Conservation (phyloP, 768 basidiomycete genomes). For the Hygrophoropsis aurantiaca region DNA sequence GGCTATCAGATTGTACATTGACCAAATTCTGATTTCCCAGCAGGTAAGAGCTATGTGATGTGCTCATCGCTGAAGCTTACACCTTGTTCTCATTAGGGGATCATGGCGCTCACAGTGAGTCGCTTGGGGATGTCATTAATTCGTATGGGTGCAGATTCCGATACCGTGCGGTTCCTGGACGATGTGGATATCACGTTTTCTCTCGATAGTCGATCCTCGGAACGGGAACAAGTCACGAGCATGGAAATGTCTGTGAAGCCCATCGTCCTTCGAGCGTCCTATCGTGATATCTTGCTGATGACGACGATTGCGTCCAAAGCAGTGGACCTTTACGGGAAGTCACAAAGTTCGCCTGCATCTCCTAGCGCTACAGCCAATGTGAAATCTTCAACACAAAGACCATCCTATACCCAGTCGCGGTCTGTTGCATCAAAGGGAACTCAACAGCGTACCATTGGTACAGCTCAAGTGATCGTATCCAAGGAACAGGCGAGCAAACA, state of each 20-base stretch:
- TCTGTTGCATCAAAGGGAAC: slow-evolving; percentile 12
- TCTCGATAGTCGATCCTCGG: slow-evolving; percentile 75
- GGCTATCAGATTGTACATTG: slow-evolving; percentile 82
- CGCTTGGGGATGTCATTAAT: slow-evolving; percentile 92
- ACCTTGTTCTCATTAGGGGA: slow-evolving; percentile 47
- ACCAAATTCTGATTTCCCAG: slow-evolving; percentile 84
- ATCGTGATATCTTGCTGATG: slow-evolving; percentile 90
- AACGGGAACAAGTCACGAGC: slow-evolving; percentile 72
- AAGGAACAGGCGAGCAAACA: slow-evolving; percentile 70
- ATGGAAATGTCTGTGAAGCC: slow-evolving; percentile 83
- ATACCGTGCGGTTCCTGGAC: slow-evolving; percentile 90
- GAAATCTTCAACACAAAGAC: background rate
- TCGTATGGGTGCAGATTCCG: slow-evolving; percentile 79
- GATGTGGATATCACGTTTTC: slow-evolving; percentile 87
- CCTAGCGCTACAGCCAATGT: background rate
- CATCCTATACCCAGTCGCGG: slow-evolving; percentile 3
- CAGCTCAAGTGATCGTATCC: slow-evolving; percentile 56
- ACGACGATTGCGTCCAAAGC: slow-evolving; percentile 85
- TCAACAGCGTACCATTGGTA: slow-evolving; percentile 21
- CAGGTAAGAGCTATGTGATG: slow-evolving; percentile 57
- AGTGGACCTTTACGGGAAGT: slow-evolving; percentile 64
- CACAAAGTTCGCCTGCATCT: slow-evolving; percentile 25
- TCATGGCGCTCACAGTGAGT: slow-evolving; percentile 76
- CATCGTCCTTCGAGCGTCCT: slow-evolving; percentile 91
- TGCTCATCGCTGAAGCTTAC: too few species aligned